Base-by-base conservation (phyloP, 2,329 filamentous ascomycete genomes). In the Chaetomium sp. region DNA sequence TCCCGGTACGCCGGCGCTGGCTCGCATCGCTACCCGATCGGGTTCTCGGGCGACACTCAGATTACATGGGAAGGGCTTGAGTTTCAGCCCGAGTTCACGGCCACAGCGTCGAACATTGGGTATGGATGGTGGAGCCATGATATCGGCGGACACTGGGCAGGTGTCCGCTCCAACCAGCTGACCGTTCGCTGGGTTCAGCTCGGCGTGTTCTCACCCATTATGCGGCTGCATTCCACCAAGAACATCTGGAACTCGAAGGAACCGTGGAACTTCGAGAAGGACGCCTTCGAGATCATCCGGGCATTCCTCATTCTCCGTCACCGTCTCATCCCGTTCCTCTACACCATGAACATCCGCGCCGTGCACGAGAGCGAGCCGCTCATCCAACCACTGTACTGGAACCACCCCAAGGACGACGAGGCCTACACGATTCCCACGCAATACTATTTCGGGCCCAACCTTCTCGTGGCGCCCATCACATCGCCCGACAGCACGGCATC, bases 101-200 rank as follows among this genome's bases (percentile, higher is more conserved):
- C 81, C 3, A 85, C 80, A 0, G 80, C 83, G 0, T 82, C 80
- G 8, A 86, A 87, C 66, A 84, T 86, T 56, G 83, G 83, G 0
- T 86, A 82, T 59, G 83, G 82, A 2, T 86, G 82, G 82, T 86
- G 83, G 83, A 82, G 79, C 49, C 82, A 86, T 65, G 83, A 86
- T 59, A 84, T 86, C 34, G 83, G 83, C n/a, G 83, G 83, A 0
- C 83, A 86, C 64, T 78, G 80, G 61, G 65, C 68, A 2, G 83
- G 83, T 4, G 69, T 68, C 41, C 76, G 78, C 5, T 79, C 82
- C 49, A 82, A 84, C 50, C 80, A 86, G 62, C 70, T 85, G 6
- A 73, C 76, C 1, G 74, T 78, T 1, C 75, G 83, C 14, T 86
- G 82, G 83, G 74, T 84, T 0, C 83, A 86, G 63, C 72, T 81